Evolutionary conservation across 352 stramenopile genomes (phyloP).

Genomic region (Thalassiosira hispida): DNA sequence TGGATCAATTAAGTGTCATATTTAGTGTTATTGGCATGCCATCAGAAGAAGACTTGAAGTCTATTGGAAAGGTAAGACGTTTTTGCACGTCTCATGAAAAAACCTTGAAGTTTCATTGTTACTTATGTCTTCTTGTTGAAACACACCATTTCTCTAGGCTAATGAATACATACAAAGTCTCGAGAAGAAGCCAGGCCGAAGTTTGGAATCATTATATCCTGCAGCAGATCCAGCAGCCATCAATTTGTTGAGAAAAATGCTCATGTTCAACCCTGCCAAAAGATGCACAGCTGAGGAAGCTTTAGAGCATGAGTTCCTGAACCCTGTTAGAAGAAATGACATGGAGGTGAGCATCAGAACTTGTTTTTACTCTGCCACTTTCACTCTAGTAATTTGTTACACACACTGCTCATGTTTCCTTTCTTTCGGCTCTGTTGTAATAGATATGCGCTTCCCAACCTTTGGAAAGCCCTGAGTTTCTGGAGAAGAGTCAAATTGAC

Average conservation of each 20-base stretch:
- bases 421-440: not conserved
- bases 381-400: not conserved
- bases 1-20: slow-evolving; percentile 89
- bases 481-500: slow-evolving; percentile 73
- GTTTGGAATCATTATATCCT: slow-evolving; percentile 75
- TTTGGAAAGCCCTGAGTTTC: slow-evolving; percentile 71
- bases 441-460: slow-evolving; percentile 47
- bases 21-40: slow-evolving; percentile 96
- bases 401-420: not conserved
- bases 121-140: not conserved
- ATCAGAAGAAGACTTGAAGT: slow-evolving; percentile 85
- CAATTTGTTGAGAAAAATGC: slow-evolving; percentile 89
- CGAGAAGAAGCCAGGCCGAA: slow-evolving; percentile 59
- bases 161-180: slow-evolving; percentile 82
- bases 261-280: slow-evolving; percentile 93
- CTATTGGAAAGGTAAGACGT: slow-evolving; percentile 70
- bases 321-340: slow-evolving; percentile 67
- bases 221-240: slow-evolving; percentile 78
- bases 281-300: slow-evolving; percentile 95
- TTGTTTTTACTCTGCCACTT: slow-evolving; percentile 1
- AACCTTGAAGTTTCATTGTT: slow-evolving; percentile 37
- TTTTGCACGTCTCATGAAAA: slow-evolving; percentile 65
- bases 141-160: slow-evolving; percentile 30
- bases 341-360: slow-evolving; percentile 58
- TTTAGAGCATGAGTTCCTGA: slow-evolving; percentile 95